Conservation (phyloP, 306 rosid species). For the Begonia fuchsioides region DNA sequence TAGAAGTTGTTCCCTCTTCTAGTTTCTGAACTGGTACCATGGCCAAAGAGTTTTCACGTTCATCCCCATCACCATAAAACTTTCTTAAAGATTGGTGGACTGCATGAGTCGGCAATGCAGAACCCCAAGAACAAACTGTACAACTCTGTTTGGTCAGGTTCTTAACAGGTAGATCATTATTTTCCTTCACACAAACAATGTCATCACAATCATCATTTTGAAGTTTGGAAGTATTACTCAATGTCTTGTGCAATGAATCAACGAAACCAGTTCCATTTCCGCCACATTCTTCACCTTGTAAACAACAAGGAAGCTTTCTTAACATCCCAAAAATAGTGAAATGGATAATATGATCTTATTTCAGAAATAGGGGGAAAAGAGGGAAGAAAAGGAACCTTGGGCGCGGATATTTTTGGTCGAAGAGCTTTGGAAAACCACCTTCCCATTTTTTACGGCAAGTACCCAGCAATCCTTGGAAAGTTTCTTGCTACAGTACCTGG, state of each 20-base stretch:
- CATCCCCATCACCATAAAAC: slow-evolving; percentile 18
- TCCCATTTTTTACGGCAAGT: slow-evolving; percentile 72
- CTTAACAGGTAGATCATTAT: slow-evolving; percentile 1
- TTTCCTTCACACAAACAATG: slow-evolving; percentile 8
- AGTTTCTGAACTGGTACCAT: slow-evolving; percentile 46
- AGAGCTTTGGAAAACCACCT: slow-evolving; percentile 48
- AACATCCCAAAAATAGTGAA: too few relatives aligned
- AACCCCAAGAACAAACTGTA: slow-evolving; percentile 31
- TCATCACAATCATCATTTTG: slow-evolving; percentile 20
- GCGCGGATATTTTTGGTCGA: slow-evolving; percentile 9
- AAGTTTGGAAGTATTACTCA: slow-evolving; percentile 26
- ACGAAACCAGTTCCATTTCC: slow-evolving; percentile 30
- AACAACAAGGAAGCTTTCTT: background rate
- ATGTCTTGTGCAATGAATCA: slow-evolving; percentile 26
- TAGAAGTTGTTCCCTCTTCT: slow-evolving; percentile 18
- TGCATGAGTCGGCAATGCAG: background rate
- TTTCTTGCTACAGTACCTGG: slow-evolving; percentile 81
- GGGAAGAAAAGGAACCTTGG: slow-evolving; percentile 31
- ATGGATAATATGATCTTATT: too few relatives aligned
- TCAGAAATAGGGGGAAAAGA: too few relatives aligned
- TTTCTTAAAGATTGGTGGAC: slow-evolving; percentile 15
- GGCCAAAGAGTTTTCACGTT: slow-evolving; percentile 42
- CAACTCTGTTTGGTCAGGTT: slow-evolving; percentile 20
- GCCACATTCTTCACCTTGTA: slow-evolving; percentile 7
- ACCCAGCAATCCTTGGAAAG: slow-evolving; percentile 48